Conservation (phyloP, 2,329 filamentous ascomycete genomes). For the Aureobasidium pullulans region DNA sequence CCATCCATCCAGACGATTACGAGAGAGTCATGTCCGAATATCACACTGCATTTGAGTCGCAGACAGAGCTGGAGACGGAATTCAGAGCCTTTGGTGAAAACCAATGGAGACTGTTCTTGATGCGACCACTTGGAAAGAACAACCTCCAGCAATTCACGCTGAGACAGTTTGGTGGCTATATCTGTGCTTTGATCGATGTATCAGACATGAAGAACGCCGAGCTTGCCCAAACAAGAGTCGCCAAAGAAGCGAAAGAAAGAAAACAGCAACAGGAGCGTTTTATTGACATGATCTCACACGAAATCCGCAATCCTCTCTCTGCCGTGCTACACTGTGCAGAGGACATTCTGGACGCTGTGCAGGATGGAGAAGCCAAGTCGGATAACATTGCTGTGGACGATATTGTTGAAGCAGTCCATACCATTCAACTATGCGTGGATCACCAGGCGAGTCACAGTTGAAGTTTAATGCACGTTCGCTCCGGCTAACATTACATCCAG, state of each 20-base stretch:
- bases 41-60: slow-evolving; percentile 33
- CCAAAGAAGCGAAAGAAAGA: slow-evolving; percentile 35
- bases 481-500: neutral
- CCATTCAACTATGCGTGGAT: slow-evolving; percentile 36
- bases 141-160: slow-evolving; percentile 25
- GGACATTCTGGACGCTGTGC: slow-evolving; percentile 30
- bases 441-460: slow-evolving; percentile 27
- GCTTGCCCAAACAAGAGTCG: slow-evolving; percentile 34
- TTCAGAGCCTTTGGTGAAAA: slow-evolving; percentile 32
- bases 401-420: slow-evolving; percentile 24
- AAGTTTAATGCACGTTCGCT: neutral
- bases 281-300: slow-evolving; percentile 38
- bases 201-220: slow-evolving; percentile 39
- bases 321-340: slow-evolving; percentile 37
- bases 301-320: slow-evolving; percentile 30
- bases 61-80: slow-evolving; percentile 34
- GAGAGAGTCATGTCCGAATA: slow-evolving; percentile 39
- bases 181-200: slow-evolving; percentile 41
- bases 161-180: slow-evolving; percentile 34
- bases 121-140: slow-evolving; percentile 36
- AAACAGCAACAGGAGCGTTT: slow-evolving; percentile 41
- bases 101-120: slow-evolving; percentile 36
- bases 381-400: slow-evolving; percentile 18
- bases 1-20: slow-evolving; percentile 38
- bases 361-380: slow-evolving; percentile 16